phyloP scores from a whole-genome alignment of 495 filamentous ascomycete species.

The Penicillium nucicola region DNA sequence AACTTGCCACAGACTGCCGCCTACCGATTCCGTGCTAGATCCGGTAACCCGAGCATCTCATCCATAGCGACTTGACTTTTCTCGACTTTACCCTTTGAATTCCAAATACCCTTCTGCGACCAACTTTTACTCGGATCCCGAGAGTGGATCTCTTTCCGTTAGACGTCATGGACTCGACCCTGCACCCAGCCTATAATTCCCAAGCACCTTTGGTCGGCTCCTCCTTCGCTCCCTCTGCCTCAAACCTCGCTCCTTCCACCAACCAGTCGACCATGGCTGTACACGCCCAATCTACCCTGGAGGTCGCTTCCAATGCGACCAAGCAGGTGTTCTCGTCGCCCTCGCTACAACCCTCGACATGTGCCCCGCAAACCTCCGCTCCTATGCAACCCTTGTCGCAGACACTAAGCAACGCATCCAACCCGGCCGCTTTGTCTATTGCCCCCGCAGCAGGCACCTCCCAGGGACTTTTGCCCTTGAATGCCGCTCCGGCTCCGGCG shows the following conservation, averaged over 20 bases:
- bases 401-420: conserved; percentile 8
- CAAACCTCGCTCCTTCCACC: conserved; percentile 8
- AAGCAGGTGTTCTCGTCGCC: conserved; percentile 14
- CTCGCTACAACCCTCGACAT: conserved; percentile 10
- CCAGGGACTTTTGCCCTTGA: conserved; percentile 8
- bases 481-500: conserved; percentile 11
- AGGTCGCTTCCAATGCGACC: conserved; percentile 5
- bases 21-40: not conserved
- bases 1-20: conserved; percentile 1
- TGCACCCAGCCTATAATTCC: conserved; percentile 14
- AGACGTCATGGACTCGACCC: conserved; percentile 19
- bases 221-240: conserved; percentile 12
- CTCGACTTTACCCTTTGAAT: not conserved
- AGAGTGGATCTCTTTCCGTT: not conserved
- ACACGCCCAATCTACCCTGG: conserved; percentile 12
- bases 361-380: conserved; percentile 10
- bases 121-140: not conserved
- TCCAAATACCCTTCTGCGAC: not conserved
- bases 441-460: conserved; percentile 7
- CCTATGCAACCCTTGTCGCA: conserved; percentile 17
- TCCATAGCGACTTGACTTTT: not conserved
- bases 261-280: conserved; percentile 5
- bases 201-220: conserved; percentile 12
- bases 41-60: not conserved
- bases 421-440: conserved; percentile 2